Conservation (phyloP, 208 protist species). For the Trypanosoma caninum region DNA sequence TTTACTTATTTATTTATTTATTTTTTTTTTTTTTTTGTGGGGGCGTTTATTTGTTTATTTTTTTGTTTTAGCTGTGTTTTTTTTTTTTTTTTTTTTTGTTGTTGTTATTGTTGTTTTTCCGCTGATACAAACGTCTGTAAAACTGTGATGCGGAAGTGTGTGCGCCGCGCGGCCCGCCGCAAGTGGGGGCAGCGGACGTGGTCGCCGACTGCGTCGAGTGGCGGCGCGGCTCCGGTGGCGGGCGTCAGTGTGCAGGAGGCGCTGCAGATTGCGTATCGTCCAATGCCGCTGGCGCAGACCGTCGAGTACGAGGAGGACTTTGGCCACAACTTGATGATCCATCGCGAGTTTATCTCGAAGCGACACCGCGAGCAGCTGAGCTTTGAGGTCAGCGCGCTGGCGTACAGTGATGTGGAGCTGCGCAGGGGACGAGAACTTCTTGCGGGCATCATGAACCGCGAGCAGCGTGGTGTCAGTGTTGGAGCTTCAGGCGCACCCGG, state of each 20-base stretch:
- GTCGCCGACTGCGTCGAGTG: constrained; percentile 62
- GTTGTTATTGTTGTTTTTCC: background rate
- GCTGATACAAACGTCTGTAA: background rate
- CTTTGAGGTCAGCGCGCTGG: constrained; percentile 51
- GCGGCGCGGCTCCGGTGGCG: constrained; percentile 59
- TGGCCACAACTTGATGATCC: constrained; percentile 78
- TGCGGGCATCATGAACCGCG: constrained; percentile 73
- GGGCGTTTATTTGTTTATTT: background rate
- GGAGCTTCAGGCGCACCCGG: constrained; percentile 33
- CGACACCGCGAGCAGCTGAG: constrained; percentile 53
- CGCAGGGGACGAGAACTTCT: constrained; percentile 52
- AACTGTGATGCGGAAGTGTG: constrained; percentile 5
- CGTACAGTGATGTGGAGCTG: constrained; percentile 78
- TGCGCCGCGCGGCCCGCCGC: constrained; percentile 25
- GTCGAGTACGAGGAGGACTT: constrained; percentile 90
- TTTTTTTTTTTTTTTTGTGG: background rate
- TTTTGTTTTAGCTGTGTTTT: background rate
- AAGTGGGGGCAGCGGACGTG: constrained; percentile 73
- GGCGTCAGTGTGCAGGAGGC: constrained; percentile 76
- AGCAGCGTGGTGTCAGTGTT: constrained; percentile 53
- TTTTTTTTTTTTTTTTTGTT: constrained; percentile 1
- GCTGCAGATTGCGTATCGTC: constrained; percentile 78
- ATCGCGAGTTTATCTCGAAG: constrained; percentile 81
- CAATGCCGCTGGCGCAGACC: constrained; percentile 66
- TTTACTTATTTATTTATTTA: background rate